These are phyloP conservation scores for Trapa bicornis DNA, from an alignment of 345 rosid genomes.

Conservation along the genomic window DNA sequence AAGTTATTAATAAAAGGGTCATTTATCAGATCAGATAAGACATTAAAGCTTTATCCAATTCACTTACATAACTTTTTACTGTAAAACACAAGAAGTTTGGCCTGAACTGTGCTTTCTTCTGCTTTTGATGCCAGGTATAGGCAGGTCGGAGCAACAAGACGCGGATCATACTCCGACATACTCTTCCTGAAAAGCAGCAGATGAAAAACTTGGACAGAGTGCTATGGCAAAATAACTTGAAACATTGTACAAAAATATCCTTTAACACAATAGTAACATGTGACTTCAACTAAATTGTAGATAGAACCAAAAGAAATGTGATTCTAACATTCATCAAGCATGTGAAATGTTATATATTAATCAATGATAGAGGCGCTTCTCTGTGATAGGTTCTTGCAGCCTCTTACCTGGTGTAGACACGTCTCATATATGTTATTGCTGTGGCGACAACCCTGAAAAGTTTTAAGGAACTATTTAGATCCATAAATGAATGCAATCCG, in stretches of 20 bases:
- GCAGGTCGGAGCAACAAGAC: slow-evolving; percentile 90
- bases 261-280: background rate
- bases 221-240: slow-evolving; percentile 1
- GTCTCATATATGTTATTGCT: slow-evolving; percentile 89
- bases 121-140: slow-evolving; percentile 95
- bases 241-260: background rate
- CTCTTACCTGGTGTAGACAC: slow-evolving; percentile 71
- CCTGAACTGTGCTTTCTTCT: slow-evolving; percentile 95
- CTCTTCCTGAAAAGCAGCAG: slow-evolving; percentile 52
- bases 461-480: background rate
- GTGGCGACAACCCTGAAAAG: slow-evolving; percentile 86
- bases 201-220: slow-evolving; percentile 3
- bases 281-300: background rate
- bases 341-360: background rate
- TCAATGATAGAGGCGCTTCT: background rate
- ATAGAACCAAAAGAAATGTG: background rate
- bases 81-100: slow-evolving; percentile 62
- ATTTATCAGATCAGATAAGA: background rate
- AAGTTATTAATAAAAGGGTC: background rate
- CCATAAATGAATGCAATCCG: background rate
- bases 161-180: slow-evolving; percentile 84
- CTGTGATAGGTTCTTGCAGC: background rate
- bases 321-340: background rate
- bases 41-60: slow-evolving; percentile 7
- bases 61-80: slow-evolving; percentile 51